Evolutionary conservation across 2,329 filamentous ascomycete species (phyloP).

Genomic region (Nothomitra cinnamomea): DNA sequence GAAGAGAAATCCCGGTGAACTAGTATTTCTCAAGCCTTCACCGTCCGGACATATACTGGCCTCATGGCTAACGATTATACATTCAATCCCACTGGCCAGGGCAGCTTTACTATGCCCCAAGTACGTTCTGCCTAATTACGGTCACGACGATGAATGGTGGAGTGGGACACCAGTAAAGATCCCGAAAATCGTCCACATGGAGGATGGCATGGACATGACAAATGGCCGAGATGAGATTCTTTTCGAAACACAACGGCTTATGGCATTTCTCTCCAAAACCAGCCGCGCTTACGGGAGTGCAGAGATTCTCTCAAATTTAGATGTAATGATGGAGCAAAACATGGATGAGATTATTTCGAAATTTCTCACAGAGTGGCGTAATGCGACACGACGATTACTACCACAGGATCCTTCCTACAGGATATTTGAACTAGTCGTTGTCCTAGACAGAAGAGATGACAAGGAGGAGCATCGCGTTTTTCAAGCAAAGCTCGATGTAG

Average conservation of each 20-base stretch:
- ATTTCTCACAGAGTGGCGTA: conserved; percentile 33
- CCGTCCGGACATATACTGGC: conserved; percentile 36
- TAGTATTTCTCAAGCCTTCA: conserved; percentile 39
- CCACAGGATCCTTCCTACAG: conserved; percentile 20
- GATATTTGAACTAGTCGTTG: conserved; percentile 1
- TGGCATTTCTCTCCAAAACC: conserved; percentile 42
- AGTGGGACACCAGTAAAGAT: conserved; percentile 34
- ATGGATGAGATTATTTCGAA: conserved; percentile 23
- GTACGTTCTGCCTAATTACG: conserved; percentile 31
- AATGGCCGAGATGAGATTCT: conserved; percentile 28
- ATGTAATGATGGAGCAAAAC: conserved; percentile 19
- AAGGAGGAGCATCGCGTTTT: conserved; percentile 8
- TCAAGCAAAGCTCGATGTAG: conserved; percentile 9
- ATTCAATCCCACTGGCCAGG: conserved; percentile 39
- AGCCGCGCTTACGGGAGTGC: conserved; percentile 40
- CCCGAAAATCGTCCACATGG: conserved; percentile 32
- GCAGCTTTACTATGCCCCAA: conserved; percentile 36
- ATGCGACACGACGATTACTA: conserved; percentile 16
- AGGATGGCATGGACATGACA: conserved; percentile 18
- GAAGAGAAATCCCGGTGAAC: conserved; percentile 30
- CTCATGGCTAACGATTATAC: conserved; percentile 42
- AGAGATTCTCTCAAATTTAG: conserved; percentile 30
- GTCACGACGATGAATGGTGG: conserved; percentile 43
- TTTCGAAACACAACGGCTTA: conserved; percentile 40
- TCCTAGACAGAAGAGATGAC: background rate